A percentile compares a stretch with the other conserved stretches of the same genome.
phyloP scores from a whole-genome alignment of 1,139 yeast genomes.

The Lodderomyces metapsilosis region DNA sequence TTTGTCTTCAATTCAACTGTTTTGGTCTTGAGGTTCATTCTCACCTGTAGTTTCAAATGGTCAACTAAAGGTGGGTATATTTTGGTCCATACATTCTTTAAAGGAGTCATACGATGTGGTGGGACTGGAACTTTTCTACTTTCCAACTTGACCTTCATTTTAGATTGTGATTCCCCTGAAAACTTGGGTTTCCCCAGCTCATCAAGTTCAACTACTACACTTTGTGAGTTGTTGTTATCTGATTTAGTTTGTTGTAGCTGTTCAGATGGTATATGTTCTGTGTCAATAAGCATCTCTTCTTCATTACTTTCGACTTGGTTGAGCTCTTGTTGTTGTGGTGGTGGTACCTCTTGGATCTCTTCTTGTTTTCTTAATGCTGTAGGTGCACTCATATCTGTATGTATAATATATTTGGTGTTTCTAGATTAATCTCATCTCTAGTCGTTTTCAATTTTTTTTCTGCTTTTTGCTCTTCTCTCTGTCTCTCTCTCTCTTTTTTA shows the following conservation, averaged over 20 bases:
- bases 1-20: conserved; percentile 85
- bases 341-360: conserved; percentile 7
- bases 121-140: conserved; percentile 90
- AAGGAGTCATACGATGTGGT: conserved; percentile 94
- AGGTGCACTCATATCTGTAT: conserved; percentile 64
- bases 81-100: conserved; percentile 86
- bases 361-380: conserved; percentile 48
- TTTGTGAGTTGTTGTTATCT: conserved; percentile 32
- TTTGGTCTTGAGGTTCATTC: conserved; percentile 86
- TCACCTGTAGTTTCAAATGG: conserved; percentile 88
- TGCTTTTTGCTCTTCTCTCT: not conserved
- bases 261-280: conserved; percentile 36
- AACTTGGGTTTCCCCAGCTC: conserved; percentile 90
- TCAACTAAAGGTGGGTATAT: conserved; percentile 95
- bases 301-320: conserved; percentile 26
- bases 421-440: not conserved
- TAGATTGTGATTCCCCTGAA: conserved; percentile 50
- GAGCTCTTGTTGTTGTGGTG: not conserved
- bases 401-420: not conserved
- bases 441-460: not conserved
- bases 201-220: conserved; percentile 52
- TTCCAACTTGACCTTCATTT: conserved; percentile 67
- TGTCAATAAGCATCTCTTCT: conserved; percentile 73
- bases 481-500: too few species aligned
- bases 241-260: conserved; percentile 25